Conservation (phyloP, 768 basidiomycete genomes). For the Leccinum variicolor region DNA sequence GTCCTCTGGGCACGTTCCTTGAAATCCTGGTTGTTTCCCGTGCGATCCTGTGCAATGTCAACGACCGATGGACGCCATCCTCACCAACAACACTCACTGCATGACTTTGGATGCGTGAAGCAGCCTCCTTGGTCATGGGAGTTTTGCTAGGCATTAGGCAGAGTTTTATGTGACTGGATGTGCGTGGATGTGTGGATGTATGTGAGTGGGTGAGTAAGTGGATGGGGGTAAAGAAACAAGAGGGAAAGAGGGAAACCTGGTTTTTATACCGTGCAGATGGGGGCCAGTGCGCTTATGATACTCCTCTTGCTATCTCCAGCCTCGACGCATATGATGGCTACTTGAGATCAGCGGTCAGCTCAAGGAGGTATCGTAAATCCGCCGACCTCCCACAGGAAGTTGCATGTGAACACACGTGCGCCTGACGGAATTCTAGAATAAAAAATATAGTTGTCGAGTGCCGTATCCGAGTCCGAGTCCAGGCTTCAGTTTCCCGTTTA, state of each 20-base stretch:
- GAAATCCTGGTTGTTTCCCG: slow-evolving; percentile 1
- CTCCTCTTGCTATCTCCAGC: not conserved
- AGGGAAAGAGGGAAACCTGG: not conserved
- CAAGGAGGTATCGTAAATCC: not conserved
- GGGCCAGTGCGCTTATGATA: not conserved
- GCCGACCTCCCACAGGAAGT: not conserved
- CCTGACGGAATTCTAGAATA: not conserved
- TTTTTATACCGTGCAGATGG: slow-evolving; percentile 2
- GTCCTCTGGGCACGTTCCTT: slow-evolving; percentile 7
- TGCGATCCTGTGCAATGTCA: slow-evolving; percentile 3
- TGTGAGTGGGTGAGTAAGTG: not conserved
- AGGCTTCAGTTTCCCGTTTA: not conserved
- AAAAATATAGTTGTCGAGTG: not conserved
- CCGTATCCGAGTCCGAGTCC: not conserved
- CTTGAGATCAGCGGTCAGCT: not conserved
- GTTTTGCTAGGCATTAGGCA: not conserved
- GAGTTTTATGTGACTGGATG: not conserved
- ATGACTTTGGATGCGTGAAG: slow-evolving; percentile 7
- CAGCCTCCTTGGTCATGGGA: not conserved
- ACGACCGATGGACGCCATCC: not conserved
- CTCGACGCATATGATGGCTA: not conserved
- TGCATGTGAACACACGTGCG: not conserved
- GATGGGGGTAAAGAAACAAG: not conserved
- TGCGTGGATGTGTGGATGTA: not conserved
- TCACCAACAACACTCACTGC: slow-evolving; percentile 1